Conservation (phyloP, 2,329 filamentous ascomycete genomes). For the Tolypocladium nubicola region DNA sequence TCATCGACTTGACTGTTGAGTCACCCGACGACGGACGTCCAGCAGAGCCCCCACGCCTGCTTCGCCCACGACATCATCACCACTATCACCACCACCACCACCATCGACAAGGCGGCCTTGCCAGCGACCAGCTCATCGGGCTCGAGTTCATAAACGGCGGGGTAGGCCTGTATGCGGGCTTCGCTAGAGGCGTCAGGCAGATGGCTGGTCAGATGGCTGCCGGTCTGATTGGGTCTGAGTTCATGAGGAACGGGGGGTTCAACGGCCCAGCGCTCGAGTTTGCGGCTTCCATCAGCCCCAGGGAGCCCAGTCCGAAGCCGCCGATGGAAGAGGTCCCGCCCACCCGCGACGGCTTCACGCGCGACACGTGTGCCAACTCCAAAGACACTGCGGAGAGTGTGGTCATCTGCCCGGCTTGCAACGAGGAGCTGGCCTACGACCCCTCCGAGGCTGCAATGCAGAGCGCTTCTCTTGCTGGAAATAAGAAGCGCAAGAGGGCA, state of each 20-base stretch:
- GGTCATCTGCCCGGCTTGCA: constrained; percentile 78
- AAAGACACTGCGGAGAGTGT: constrained; percentile 51
- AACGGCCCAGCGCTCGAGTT: constrained; percentile 8
- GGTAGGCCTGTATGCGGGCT: constrained; percentile 5
- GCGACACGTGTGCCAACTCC: constrained; percentile 41
- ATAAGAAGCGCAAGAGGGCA: constrained; percentile 33
- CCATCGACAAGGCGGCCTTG: background rate
- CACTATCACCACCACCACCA: constrained; percentile 8
- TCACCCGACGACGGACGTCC: constrained; percentile 23
- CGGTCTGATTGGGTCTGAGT: constrained; percentile 12
- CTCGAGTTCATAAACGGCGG: constrained; percentile 14
- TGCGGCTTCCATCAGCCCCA: constrained; percentile 18
- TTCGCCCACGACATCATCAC: constrained; percentile 4
- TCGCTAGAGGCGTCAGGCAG: constrained; percentile 13
- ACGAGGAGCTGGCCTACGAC: constrained; percentile 71
- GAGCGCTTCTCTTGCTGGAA: constrained; percentile 6
- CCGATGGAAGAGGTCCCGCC: constrained; percentile 52
- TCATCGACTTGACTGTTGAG: constrained; percentile 45
- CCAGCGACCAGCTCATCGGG: constrained; percentile 13
- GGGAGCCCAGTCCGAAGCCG: constrained; percentile 29
- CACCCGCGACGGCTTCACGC: constrained; percentile 67
- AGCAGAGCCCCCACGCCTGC: background rate
- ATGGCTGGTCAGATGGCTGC: constrained; percentile 14
- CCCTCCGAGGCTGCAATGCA: constrained; percentile 27
- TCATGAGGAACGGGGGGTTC: constrained; percentile 9